Evolutionary conservation across 352 stramenopile genomes (phyloP).

Genomic region (Phytophthora meadii): DNA sequence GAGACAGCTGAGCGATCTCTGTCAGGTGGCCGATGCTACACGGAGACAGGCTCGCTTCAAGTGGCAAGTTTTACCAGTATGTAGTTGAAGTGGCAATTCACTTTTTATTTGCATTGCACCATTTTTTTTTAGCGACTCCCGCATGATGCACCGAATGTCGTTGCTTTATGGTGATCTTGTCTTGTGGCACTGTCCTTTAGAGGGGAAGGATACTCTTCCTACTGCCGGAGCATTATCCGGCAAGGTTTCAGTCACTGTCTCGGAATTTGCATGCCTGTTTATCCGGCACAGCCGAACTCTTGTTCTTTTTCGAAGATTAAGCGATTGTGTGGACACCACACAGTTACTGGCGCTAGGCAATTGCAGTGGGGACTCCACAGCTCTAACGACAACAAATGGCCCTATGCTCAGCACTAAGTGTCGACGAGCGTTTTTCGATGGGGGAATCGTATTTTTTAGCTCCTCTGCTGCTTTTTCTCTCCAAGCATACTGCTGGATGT

Average conservation of each 20-base stretch:
- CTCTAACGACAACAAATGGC: neutral
- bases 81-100: conserved; percentile 1
- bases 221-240: conserved; percentile 20
- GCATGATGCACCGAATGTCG: neutral
- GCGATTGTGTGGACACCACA: conserved; percentile 15
- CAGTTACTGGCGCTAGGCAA: conserved; percentile 9
- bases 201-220: too few relatives aligned
- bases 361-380: conserved; percentile 1
- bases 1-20: conserved; percentile 20
- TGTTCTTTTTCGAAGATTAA: conserved; percentile 39
- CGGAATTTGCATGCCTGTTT: conserved; percentile 19
- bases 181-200: too few relatives aligned
- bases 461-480: too few relatives aligned
- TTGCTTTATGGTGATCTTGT: neutral
- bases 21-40: conserved; percentile 1
- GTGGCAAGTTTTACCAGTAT: conserved; percentile 2
- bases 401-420: neutral
- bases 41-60: neutral
- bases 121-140: neutral
- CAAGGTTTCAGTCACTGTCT: conserved; percentile 16
- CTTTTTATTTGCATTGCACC: neutral
- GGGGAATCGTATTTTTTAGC: neutral
- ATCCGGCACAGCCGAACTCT: conserved; percentile 22
- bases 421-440: conserved; percentile 16
- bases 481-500: too few relatives aligned